Conservation (phyloP, 2,329 filamentous ascomycete genomes). For the Blastomyces parvus region DNA sequence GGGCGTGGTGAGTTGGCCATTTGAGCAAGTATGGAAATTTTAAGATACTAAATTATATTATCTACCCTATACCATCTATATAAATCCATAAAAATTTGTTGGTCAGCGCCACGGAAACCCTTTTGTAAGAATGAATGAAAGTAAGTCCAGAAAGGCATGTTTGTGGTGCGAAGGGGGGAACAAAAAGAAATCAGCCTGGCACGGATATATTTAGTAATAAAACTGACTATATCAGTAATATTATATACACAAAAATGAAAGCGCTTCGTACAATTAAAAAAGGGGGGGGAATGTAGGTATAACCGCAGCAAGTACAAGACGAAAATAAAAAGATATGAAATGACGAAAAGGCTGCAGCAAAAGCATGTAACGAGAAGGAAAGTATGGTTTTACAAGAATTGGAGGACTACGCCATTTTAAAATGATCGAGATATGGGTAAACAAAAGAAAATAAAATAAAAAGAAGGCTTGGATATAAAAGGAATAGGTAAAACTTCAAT, state of each 20-base stretch:
- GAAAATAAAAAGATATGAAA: neutral
- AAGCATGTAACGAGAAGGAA: neutral
- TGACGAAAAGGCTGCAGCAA: neutral
- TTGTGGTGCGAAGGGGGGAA: neutral
- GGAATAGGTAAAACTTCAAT: neutral
- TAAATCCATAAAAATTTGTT: neutral
- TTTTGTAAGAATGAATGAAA: neutral
- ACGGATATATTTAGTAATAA: neutral
- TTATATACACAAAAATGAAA: conserved; percentile 3
- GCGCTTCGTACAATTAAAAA: neutral
- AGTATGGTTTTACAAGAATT: conserved; percentile 3
- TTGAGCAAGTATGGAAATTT: neutral
- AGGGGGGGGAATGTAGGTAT: neutral
- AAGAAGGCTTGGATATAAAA: neutral
- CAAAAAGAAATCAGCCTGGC: neutral
- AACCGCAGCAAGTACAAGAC: neutral
- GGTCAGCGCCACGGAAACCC: neutral
- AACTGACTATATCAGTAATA: conserved; percentile 1
- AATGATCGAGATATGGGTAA: neutral
- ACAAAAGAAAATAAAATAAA: neutral
- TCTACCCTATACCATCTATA: conserved; percentile 1
- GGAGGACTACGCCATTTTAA: neutral
- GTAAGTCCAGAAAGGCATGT: neutral
- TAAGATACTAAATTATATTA: conserved; percentile 5
- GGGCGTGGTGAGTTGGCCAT: neutral